Percentiles rank a stretch among this genome's conserved stretches.
phyloP scores from a whole-genome alignment of 768 basidiomycete species.

The Antrodiella citrinella region DNA sequence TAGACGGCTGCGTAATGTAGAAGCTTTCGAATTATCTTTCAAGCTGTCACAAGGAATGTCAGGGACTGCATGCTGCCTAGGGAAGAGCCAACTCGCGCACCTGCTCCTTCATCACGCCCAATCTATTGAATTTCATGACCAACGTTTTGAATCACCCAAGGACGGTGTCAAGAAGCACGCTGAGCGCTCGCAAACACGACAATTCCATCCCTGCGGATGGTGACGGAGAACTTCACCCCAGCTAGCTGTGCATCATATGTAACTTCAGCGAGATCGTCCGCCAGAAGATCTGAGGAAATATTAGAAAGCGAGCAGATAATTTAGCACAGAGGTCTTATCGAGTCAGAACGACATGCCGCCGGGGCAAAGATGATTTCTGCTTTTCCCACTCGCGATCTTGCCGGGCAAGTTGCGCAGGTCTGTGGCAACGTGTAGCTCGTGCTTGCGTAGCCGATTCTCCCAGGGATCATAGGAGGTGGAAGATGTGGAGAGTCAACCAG shows the following conservation, averaged over 20 bases:
- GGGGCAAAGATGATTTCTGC: no score
- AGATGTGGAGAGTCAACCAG: not conserved
- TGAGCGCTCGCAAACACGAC: conserved; percentile 32
- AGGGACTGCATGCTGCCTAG: not conserved
- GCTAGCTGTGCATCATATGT: conserved; percentile 47
- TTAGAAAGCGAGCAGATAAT: no score
- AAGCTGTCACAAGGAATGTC: conserved; percentile 21
- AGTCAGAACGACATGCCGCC: no score
- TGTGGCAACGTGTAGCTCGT: conserved; percentile 28
- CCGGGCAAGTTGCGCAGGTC: conserved; percentile 34
- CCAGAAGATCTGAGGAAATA: conserved; percentile 29
- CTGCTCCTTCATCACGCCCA: conserved; percentile 38
- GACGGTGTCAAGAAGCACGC: conserved; percentile 35
- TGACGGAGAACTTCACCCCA: conserved; percentile 34
- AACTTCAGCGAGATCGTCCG: conserved; percentile 42
- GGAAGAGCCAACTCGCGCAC: conserved; percentile 18
- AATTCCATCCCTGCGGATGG: conserved; percentile 26
- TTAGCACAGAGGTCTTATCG: no score
- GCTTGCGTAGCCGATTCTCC: conserved; percentile 17
- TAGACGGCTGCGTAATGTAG: conserved; percentile 24
- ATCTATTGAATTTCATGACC: conserved; percentile 30
- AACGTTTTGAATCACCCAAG: conserved; percentile 32
- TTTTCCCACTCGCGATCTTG: conserved; percentile 40
- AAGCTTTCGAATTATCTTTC: conserved; percentile 35
- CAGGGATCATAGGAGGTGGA: conserved; percentile 14